Conservation (phyloP, 768 basidiomycete species). For the Tylopilus rubrobrunneus region DNA sequence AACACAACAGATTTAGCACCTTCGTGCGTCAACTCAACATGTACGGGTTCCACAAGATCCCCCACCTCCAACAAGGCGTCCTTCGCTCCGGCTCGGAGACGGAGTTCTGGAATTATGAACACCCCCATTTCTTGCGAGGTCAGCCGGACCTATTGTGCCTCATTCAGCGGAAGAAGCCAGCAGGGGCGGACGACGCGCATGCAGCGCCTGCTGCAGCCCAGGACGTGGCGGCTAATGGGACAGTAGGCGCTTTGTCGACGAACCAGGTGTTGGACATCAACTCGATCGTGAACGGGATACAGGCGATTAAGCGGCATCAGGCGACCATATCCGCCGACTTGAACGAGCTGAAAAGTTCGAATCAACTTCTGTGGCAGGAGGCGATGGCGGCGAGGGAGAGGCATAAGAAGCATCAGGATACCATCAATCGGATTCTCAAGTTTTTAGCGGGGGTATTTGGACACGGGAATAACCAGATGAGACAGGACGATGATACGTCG, state of each 20-base stretch:
- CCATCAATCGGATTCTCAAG: constrained; percentile 91
- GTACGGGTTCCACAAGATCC: constrained; percentile 96
- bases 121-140: constrained; percentile 82
- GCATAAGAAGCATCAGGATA: constrained; percentile 92
- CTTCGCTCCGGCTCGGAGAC: constrained; percentile 77
- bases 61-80: constrained; percentile 93
- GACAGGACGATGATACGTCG: constrained; percentile 31
- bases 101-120: constrained; percentile 90
- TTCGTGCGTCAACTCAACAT: constrained; percentile 95
- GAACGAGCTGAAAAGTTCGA: constrained; percentile 81
- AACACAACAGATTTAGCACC: constrained; percentile 94
- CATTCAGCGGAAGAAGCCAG: constrained; percentile 76
- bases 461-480: constrained; percentile 39
- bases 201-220: constrained; percentile 2
- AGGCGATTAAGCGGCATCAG: constrained; percentile 89
- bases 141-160: constrained; percentile 85
- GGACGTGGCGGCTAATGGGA: constrained; percentile 12
- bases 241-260: constrained; percentile 31
- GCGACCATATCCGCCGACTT: constrained; percentile 74
- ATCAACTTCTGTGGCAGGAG: constrained; percentile 90
- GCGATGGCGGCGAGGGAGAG: constrained; percentile 71
- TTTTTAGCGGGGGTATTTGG: constrained; percentile 94
- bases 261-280: constrained; percentile 71
- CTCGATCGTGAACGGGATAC: constrained; percentile 75
- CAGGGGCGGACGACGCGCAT: constrained; percentile 33